Percentiles rank a stretch among this genome's conserved stretches.
phyloP scores from a whole-genome alignment of 2,329 filamentous ascomycete species.

The Diaporthe batatas region DNA sequence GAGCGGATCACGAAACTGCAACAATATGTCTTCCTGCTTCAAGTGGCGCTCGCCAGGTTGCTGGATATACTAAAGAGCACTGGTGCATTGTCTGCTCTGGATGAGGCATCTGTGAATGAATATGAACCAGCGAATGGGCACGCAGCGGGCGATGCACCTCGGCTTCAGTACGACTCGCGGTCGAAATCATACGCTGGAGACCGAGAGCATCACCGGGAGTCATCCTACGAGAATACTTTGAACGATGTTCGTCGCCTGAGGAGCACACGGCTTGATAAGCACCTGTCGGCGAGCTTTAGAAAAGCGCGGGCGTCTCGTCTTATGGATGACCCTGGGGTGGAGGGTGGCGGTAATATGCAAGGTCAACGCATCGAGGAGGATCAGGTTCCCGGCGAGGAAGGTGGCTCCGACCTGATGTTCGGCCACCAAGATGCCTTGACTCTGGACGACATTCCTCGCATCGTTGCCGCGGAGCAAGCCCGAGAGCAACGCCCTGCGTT shows the following conservation, averaged over 20 bases:
- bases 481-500: slow-evolving; percentile 85
- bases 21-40: slow-evolving; percentile 93
- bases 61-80: slow-evolving; percentile 88
- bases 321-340: slow-evolving; percentile 85
- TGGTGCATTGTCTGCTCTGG: slow-evolving; percentile 82
- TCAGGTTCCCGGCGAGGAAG: slow-evolving; percentile 75
- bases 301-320: slow-evolving; percentile 92
- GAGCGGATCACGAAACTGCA: slow-evolving; percentile 86
- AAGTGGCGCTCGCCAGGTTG: slow-evolving; percentile 90
- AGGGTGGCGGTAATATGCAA: slow-evolving; percentile 67
- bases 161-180: slow-evolving; percentile 74
- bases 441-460: slow-evolving; percentile 94
- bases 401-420: slow-evolving; percentile 84
- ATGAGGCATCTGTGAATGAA: slow-evolving; percentile 76
- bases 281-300: slow-evolving; percentile 91
- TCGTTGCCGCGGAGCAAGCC: slow-evolving; percentile 95
- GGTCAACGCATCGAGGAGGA: slow-evolving; percentile 85
- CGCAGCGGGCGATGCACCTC: slow-evolving; percentile 62
- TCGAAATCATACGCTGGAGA: slow-evolving; percentile 81
- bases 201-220: slow-evolving; percentile 73
- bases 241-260: slow-evolving; percentile 93
- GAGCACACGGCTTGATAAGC: slow-evolving; percentile 94
- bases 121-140: slow-evolving; percentile 77
- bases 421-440: slow-evolving; percentile 92
- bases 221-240: slow-evolving; percentile 93